phyloP scores from a whole-genome alignment of 2,329 filamentous ascomycete genomes.

The Cladosporium halotolerans region DNA sequence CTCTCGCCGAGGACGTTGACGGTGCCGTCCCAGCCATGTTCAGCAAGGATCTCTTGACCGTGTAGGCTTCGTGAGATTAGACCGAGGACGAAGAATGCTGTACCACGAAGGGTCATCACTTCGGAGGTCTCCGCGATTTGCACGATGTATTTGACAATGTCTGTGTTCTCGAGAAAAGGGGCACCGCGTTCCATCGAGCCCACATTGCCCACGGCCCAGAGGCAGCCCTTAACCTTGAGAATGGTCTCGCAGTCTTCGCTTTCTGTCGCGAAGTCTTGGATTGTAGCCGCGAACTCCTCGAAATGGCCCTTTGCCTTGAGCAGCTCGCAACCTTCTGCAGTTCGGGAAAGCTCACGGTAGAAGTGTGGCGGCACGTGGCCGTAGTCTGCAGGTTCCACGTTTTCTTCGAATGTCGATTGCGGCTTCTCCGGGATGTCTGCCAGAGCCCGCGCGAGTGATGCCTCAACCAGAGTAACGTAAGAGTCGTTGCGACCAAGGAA shows the following conservation, averaged over 20 bases:
- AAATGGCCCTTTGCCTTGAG: conserved; percentile 93
- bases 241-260: conserved; percentile 78
- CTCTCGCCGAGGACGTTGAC: conserved; percentile 76
- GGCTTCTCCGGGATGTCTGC: conserved; percentile 53
- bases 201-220: conserved; percentile 97
- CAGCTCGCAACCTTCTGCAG: conserved; percentile 83
- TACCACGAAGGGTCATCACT: conserved; percentile 88
- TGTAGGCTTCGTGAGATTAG: conserved; percentile 88
- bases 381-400: conserved; percentile 44
- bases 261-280: conserved; percentile 79
- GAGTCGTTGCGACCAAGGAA: conserved; percentile 92
- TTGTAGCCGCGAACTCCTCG: conserved; percentile 82
- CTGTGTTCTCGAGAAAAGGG: conserved; percentile 82
- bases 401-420: conserved; percentile 35
- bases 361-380: conserved; percentile 86
- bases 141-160: conserved; percentile 82
- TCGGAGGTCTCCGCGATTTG: conserved; percentile 81
- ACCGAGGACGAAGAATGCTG: conserved; percentile 92
- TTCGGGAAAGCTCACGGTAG: conserved; percentile 89
- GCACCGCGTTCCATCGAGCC: conserved; percentile 97
- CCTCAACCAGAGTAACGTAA: conserved; percentile 92
- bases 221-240: conserved; percentile 88
- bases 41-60: conserved; percentile 82
- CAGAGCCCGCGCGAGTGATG: conserved; percentile 84
- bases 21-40: conserved; percentile 89